Evolutionary conservation across 306 rosid species (phyloP), one percentile per base, ranked within the genome.

Genomic region (Acacia acuminata): DNA sequence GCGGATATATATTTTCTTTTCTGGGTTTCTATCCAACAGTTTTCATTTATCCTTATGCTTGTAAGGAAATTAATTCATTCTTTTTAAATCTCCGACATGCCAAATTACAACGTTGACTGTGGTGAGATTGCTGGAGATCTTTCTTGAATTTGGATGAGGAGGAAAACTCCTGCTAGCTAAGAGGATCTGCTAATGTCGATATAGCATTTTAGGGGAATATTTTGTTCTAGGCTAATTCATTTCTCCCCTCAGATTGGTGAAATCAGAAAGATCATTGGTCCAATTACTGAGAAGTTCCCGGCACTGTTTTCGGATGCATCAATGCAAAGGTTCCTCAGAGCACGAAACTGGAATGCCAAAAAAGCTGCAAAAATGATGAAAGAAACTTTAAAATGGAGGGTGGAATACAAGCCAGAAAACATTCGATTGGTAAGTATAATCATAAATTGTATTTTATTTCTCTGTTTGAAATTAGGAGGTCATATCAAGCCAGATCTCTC

Each of bases 391-490:
- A 92, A 89, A 87, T 94, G 98, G 98, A 89, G 90, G 89, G 78
- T 86, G 32, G 92, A 90, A 38, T 92, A 73, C 89, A 89, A 84
- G 90, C 98, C 98, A 64, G 97, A 92, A 79, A 89, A 82, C 82
- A 88, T 92, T 82, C 80, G 9, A 82, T 90, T 94, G 97, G 97
- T 94, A 82, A 45, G 85, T 71, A 85, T 42, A 17, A 44, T 44
- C 80, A 51, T 51, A 22, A 77, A 30, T 61, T 81, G 8, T 20
- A 44, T 51, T 48, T 67, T 60, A 40, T 45, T 27, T 30, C 44
- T 43, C 47, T 40, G 9, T 20, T 3, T 9, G 36, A 36, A 25
- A 77, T 44, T 6, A 12, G 8, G 55, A 2, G 61, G 72, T 66
- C 73, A 50, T 27, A 83, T 48, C 65, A 32, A 19, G 32, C 40